Evolutionary conservation across 2,329 filamentous ascomycete species (phyloP).

Genomic region (Arthrobotrys iridis): DNA sequence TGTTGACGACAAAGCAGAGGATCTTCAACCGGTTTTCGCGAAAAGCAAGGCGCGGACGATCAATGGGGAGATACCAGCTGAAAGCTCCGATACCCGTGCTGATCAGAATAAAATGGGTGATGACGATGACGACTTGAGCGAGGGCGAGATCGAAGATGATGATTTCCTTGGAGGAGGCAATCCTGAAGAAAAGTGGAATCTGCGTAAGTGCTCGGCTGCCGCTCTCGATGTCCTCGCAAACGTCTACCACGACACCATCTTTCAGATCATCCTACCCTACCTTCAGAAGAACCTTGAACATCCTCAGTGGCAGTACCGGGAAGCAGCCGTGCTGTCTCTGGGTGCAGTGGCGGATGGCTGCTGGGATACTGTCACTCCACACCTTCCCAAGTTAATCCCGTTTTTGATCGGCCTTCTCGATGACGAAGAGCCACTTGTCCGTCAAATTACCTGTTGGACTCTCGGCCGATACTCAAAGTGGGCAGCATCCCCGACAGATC

Average conservation of each 20-base stretch:
- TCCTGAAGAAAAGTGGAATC: slow-evolving; percentile 91
- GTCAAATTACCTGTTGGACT: slow-evolving; percentile 98
- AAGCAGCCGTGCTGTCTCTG: slow-evolving; percentile 91
- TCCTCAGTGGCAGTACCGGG: slow-evolving; percentile 87
- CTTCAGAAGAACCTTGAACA: slow-evolving; percentile 89
- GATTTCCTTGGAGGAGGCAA: slow-evolving; percentile 74
- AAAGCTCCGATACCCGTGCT: slow-evolving; percentile 67
- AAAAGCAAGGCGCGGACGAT: slow-evolving; percentile 71
- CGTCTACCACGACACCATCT: slow-evolving; percentile 87
- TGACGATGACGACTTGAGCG: slow-evolving; percentile 78
- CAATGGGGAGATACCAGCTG: slow-evolving; percentile 67
- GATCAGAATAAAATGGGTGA: slow-evolving; percentile 64
- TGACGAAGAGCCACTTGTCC: slow-evolving; percentile 86
- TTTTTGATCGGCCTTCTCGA: slow-evolving; percentile 87
- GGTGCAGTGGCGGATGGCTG: slow-evolving; percentile 96
- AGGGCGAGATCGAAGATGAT: slow-evolving; percentile 84
- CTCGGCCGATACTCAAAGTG: slow-evolving; percentile 91
- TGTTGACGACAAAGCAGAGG: slow-evolving; percentile 85
- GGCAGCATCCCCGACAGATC: slow-evolving; percentile 79
- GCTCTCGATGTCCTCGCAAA: slow-evolving; percentile 92
- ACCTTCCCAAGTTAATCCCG: slow-evolving; percentile 87
- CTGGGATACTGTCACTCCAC: slow-evolving; percentile 86
- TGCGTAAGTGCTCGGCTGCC: slow-evolving; percentile 95
- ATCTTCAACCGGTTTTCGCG: slow-evolving; percentile 92
- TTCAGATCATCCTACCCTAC: slow-evolving; percentile 91